Percentiles rank a stretch among this genome's conserved stretches.
Conservation (phyloP, 345 rosid species). For the Hirschfeldia incana region DNA sequence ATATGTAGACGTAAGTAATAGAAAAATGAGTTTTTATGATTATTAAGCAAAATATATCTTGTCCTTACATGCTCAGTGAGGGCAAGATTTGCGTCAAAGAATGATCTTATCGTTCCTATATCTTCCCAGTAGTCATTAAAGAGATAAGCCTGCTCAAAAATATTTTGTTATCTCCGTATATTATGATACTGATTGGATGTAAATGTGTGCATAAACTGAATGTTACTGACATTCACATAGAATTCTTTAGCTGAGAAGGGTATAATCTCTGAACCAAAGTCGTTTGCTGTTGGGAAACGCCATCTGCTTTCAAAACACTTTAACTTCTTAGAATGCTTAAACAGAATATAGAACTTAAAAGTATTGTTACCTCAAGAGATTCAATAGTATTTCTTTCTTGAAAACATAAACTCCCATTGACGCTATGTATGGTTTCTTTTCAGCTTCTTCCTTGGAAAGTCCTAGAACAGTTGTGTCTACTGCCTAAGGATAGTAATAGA, state of each 20-base stretch:
- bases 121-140: constrained; percentile 98
- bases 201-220: constrained; percentile 15
- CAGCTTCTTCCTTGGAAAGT: constrained; percentile 75
- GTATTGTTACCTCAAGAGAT: constrained; percentile 71
- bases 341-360: background rate
- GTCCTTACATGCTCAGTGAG: constrained; percentile 83
- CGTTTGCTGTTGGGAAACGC: constrained; percentile 99
- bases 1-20: constrained; percentile 1
- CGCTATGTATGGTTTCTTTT: constrained; percentile 88
- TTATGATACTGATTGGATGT: background rate
- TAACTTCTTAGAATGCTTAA: background rate
- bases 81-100: constrained; percentile 91
- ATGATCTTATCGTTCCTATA: constrained; percentile 94
- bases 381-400: constrained; percentile 92
- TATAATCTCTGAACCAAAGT: constrained; percentile 93
- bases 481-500: constrained; percentile 50
- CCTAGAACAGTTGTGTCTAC: constrained; percentile 89
- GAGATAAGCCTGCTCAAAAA: constrained; percentile 73
- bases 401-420: constrained; percentile 97
- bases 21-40: background rate
- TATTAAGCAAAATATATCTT: background rate
- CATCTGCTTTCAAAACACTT: constrained; percentile 52
- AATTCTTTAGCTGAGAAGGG: constrained; percentile 89
- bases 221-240: constrained; percentile 57
- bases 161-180: background rate